Conservation (phyloP, 2,329 filamentous ascomycete species). For the Penicillium sp. region DNA sequence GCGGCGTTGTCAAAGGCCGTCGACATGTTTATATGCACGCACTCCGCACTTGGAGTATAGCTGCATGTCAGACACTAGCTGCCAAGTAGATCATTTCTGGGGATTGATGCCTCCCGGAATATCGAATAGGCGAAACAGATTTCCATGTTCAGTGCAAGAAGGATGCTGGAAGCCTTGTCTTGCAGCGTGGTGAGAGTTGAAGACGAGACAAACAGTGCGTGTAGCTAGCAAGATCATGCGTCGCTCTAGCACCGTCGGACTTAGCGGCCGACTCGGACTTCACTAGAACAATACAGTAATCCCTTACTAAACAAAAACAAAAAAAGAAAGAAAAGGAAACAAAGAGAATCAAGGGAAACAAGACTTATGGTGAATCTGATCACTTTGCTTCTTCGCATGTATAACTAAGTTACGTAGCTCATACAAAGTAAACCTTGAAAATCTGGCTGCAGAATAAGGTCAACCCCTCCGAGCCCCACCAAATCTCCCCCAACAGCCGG, state of each 20-base stretch:
- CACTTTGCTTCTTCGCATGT: neutral
- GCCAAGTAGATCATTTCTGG: neutral
- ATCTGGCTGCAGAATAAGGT: constrained; percentile 17
- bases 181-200: too few species aligned
- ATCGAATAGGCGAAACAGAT: too few species aligned
- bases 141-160: too few species aligned
- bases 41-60: neutral
- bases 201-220: neutral
- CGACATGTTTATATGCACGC: neutral
- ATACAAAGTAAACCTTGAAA: neutral
- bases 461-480: constrained; percentile 15
- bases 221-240: neutral
- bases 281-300: neutral
- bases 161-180: too few species aligned
- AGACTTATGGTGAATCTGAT: neutral
- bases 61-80: neutral
- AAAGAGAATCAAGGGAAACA: neutral
- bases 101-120: too few species aligned
- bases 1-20: neutral
- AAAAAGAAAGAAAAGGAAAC: neutral
- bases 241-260: neutral
- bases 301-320: neutral
- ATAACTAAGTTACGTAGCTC: neutral
- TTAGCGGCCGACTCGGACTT: neutral
- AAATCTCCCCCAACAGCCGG: constrained; percentile 14